Base-by-base conservation (phyloP, 768 basidiomycete species). In the Rhodotorula babjevae region DNA sequence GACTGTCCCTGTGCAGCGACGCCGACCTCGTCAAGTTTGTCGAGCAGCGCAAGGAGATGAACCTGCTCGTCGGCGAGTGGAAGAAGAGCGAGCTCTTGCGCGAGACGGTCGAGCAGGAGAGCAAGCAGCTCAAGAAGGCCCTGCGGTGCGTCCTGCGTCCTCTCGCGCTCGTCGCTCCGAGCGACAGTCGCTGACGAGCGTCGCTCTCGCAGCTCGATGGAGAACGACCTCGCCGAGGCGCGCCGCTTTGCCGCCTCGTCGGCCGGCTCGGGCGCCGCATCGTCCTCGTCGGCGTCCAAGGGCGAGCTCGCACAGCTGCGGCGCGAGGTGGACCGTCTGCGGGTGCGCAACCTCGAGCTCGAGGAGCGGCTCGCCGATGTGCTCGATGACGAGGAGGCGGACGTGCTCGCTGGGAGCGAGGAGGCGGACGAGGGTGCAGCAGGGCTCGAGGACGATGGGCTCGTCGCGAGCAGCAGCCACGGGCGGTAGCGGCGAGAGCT, bases 21-120 rank as follows among this genome's bases (percentile, higher is more conserved):
- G 68, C 69, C 31, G 75, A 76, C 55, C 36, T 76, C 49, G 57
- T 59, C 50, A 69, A 70, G 62, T 72, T 61, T 16, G 64, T 55
- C n/a, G 57, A 72, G 12, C 75, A 76, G 47, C 71, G 71, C 12
- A 53, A 65, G 29, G 71, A 72, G 50, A 70, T 76, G 62, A 59
- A 67, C n/a, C 27, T 63, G 16, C 57, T 76, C 36, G 71, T 68
- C 23, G 71, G 65, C 29, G 75, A 69, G 36, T 76, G 63, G 65
- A 72, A 72, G 55, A 47, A 53, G 56, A 67, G 68, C 58, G 75
- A 76, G 42, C 46, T 69, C 40, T n/a, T 72, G 7, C 42, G 65
- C n/a, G 62, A 69, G 36, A 50, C 67, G 33, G 47, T 61, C 36
- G 75, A 76, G 56, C 27, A 55, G 15, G 75, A 76, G 50, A 47